Conservation (phyloP, 176 grass and related monocot genomes). For the Microstegium vimineum region DNA sequence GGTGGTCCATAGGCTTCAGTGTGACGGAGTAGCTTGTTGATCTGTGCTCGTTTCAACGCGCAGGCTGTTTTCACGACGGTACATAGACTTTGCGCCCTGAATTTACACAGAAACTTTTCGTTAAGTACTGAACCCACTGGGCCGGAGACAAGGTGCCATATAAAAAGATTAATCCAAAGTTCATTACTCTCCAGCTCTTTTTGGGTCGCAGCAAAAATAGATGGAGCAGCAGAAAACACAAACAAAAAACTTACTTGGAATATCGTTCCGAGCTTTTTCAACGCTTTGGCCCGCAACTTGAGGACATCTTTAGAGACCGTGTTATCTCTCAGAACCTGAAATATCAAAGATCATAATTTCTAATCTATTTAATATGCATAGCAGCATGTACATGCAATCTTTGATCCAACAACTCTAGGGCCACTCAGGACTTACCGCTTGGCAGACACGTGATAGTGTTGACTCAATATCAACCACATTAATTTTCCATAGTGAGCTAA, state of each 20-base stretch:
- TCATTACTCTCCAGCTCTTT: background rate
- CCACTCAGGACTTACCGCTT: slow-evolving; percentile 54
- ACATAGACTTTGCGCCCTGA: slow-evolving; percentile 66
- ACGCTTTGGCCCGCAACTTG: slow-evolving; percentile 66
- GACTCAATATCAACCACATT: slow-evolving; percentile 96
- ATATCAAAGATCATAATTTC: slow-evolving; percentile 2
- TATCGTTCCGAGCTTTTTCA: slow-evolving; percentile 92
- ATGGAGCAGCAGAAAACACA: slow-evolving; percentile 1
- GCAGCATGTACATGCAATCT: background rate
- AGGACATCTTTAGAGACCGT: slow-evolving; percentile 71
- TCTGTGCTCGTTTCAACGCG: slow-evolving; percentile 45
- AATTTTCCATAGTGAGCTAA: slow-evolving; percentile 95
- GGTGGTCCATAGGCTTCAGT: background rate
- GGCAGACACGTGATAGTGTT: slow-evolving; percentile 77
- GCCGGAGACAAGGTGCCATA: background rate
- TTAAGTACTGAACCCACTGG: background rate
- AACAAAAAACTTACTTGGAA: slow-evolving; percentile 65
- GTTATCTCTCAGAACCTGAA: slow-evolving; percentile 86
- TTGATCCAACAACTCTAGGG: background rate
- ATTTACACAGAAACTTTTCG: slow-evolving; percentile 9
- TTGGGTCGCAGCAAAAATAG: background rate
- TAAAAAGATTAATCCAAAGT: background rate
- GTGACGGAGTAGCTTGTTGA: slow-evolving; percentile 6
- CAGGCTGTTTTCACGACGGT: slow-evolving; percentile 86
- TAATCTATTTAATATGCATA: background rate